Percentiles rank a stretch among this genome's conserved stretches.
phyloP scores from a whole-genome alignment of 768 basidiomycete species.

The Boletus eberwhitei region DNA sequence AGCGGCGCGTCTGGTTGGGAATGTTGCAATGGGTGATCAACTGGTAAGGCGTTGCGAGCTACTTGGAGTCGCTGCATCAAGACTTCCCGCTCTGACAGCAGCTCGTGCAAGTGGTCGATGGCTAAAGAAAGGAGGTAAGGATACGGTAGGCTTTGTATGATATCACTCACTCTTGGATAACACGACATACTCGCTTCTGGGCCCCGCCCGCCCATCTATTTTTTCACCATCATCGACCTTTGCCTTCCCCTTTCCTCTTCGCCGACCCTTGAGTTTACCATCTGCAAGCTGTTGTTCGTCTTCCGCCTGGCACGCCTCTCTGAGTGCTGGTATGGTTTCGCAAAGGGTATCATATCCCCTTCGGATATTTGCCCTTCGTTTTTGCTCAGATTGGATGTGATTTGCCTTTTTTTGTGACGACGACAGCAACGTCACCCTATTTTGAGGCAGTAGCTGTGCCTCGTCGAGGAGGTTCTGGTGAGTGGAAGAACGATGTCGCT shows the following conservation, averaged over 20 bases:
- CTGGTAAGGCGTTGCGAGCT: slow-evolving; percentile 55
- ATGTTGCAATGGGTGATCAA: slow-evolving; percentile 54
- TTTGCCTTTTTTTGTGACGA: slow-evolving; percentile 90
- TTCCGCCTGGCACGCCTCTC: slow-evolving; percentile 76
- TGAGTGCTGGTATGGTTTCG: slow-evolving; percentile 74
- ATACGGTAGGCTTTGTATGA: background rate
- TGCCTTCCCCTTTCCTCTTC: slow-evolving; percentile 36
- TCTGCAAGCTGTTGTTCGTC: slow-evolving; percentile 48
- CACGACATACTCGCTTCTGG: slow-evolving; percentile 88
- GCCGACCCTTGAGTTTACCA: slow-evolving; percentile 34
- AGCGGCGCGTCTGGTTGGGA: slow-evolving; percentile 23
- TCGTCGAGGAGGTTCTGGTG: slow-evolving; percentile 11
- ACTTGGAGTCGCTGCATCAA: slow-evolving; percentile 58
- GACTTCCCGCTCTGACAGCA: slow-evolving; percentile 56
- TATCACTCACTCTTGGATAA: slow-evolving; percentile 71
- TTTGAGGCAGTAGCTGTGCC: slow-evolving; percentile 9
- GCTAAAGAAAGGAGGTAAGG: slow-evolving; percentile 42
- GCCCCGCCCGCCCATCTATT: slow-evolving; percentile 81
- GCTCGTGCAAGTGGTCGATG: slow-evolving; percentile 76
- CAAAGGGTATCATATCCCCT: slow-evolving; percentile 87
- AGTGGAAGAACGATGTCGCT: slow-evolving; percentile 31
- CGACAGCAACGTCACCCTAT: slow-evolving; percentile 48
- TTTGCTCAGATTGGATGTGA: slow-evolving; percentile 93
- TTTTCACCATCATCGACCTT: slow-evolving; percentile 56
- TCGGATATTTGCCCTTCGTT: slow-evolving; percentile 87